Evolutionary conservation across 2,329 filamentous ascomycete genomes (phyloP), one percentile per base, ranked within the genome.

Genomic region (Aureobasidium sp.): DNA sequence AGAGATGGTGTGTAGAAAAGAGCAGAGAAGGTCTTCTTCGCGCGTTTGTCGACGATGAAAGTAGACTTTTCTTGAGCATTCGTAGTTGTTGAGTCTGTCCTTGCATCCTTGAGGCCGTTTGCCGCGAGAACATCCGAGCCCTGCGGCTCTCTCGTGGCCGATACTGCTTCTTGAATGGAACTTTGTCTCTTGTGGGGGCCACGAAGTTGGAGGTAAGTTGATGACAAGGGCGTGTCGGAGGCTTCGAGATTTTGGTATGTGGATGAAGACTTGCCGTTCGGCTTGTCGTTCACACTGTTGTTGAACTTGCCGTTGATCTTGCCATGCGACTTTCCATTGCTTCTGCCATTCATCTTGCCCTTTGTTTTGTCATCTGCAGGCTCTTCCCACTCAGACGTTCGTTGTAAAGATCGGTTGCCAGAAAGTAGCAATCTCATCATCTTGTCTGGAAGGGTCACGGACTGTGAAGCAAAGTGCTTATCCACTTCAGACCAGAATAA

Each of bases 11-110:
- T 69, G 62, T 69, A 71, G 64, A 79, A 78, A 0, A 79, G 63
- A 0, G 68, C 70, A 3, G 62, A 65, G 66, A 79, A 79, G 1
- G 77, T 74, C 61, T 75, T 78, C 43, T 69, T 66, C 0, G 74
- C 69, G 8, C 75, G 73, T 23, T 67, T 67, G 59, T 75, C 68
- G 27, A 78, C 66, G 4, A 21, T 43, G 60, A 77, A 72, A 2
- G 62, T 49, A 15, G 43, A n/a, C 29, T 27, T 47, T 25, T 21
- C 9, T 4, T 6, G 7, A 6, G 21, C 2, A 5, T 19, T n/a
- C 6, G 40, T 8, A 31, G n/a, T 7, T 25, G 42, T 13, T n/a
- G 42, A 17, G 15, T 45, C 9, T 11, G 13, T 33, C 33, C 4
- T 5, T 43, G 25, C 4, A 23, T 23, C 35, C 4, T 5, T 13